Evolutionary conservation across 1,284 basidiomycete species (phyloP).

Genomic region (Heterobasidion parviporum): DNA sequence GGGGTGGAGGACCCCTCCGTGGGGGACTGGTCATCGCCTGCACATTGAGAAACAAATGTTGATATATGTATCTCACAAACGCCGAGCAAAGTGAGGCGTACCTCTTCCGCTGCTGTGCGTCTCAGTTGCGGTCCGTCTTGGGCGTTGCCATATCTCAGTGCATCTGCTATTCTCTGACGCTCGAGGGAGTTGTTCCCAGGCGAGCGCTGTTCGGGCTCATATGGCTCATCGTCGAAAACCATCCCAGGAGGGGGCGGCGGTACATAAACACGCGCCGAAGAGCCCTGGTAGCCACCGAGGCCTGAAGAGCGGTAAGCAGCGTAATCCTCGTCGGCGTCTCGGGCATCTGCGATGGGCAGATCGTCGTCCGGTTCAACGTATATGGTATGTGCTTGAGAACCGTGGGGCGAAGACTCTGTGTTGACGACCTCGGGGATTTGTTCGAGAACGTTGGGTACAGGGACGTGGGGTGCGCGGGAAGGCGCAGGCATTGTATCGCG

Average conservation of each 20-base stretch:
- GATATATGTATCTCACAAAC: no score
- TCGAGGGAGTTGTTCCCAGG: not conserved
- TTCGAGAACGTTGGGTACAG: constrained; percentile 4
- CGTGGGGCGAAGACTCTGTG: constrained; percentile 4
- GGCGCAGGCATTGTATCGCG: not conserved
- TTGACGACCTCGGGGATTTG: constrained; percentile 12
- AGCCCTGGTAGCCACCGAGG: not conserved
- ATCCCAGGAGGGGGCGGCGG: not conserved
- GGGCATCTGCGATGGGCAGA: not conserved
- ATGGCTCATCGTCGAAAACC: not conserved
- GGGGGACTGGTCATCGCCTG: not conserved
- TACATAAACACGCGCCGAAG: not conserved
- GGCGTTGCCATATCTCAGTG: not conserved
- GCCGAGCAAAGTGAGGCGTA: not conserved
- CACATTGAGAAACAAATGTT: not conserved
- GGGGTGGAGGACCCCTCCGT: not conserved
- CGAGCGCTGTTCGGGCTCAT: not conserved
- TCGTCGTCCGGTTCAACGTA: not conserved
- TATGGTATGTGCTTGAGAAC: not conserved
- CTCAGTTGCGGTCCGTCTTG: not conserved
- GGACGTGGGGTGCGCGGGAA: constrained; percentile 6
- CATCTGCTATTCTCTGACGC: not conserved
- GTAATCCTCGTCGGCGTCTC: not conserved
- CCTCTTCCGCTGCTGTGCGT: not conserved
- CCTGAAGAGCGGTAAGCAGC: not conserved